Evolutionary conservation across 2,329 filamentous ascomycete genomes (phyloP).

Genomic region (Diaporthe citri): DNA sequence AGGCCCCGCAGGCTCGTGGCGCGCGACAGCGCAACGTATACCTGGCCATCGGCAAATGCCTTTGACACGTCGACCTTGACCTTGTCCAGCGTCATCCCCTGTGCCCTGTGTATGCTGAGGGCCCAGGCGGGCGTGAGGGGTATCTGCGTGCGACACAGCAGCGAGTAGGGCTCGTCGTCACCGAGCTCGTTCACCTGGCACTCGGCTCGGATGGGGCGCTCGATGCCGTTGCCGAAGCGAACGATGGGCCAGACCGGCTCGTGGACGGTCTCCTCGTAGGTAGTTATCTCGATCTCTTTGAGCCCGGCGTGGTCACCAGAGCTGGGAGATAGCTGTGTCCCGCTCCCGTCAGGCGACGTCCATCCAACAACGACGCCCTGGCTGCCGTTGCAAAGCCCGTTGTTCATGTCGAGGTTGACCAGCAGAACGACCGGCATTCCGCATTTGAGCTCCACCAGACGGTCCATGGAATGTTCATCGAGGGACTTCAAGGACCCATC

Average conservation of each 20-base stretch:
- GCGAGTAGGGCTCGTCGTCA: conserved; percentile 58
- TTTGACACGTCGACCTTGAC: conserved; percentile 66
- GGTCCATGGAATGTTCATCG: conserved; percentile 60
- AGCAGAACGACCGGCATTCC: conserved; percentile 67
- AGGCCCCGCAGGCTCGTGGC: conserved; percentile 65
- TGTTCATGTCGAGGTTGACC: conserved; percentile 58
- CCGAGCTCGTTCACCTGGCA: conserved; percentile 63
- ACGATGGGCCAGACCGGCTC: conserved; percentile 63
- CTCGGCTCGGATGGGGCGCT: conserved; percentile 61
- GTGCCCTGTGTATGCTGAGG: conserved; percentile 72
- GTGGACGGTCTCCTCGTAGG: conserved; percentile 50
- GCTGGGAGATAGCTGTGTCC: conserved; percentile 1
- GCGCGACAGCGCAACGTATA: conserved; percentile 73
- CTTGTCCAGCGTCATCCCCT: conserved; percentile 72
- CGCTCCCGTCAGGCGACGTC: conserved; percentile 50
- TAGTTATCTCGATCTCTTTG: conserved; percentile 52
- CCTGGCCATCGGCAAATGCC: conserved; percentile 69
- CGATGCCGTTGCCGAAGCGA: conserved; percentile 61
- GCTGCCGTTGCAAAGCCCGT: conserved; percentile 60
- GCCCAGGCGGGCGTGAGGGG: conserved; percentile 72
- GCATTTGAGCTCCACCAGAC: conserved; percentile 58
- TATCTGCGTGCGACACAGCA: conserved; percentile 69
- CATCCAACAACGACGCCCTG: conserved; percentile 61
- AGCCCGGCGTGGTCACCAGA: conserved; percentile 52
- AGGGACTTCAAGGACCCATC: conserved; percentile 51